Percentiles rank a stretch among this genome's conserved stretches.
Conservation (phyloP, 805 yeast species). For the Debaryomyces maramus region DNA sequence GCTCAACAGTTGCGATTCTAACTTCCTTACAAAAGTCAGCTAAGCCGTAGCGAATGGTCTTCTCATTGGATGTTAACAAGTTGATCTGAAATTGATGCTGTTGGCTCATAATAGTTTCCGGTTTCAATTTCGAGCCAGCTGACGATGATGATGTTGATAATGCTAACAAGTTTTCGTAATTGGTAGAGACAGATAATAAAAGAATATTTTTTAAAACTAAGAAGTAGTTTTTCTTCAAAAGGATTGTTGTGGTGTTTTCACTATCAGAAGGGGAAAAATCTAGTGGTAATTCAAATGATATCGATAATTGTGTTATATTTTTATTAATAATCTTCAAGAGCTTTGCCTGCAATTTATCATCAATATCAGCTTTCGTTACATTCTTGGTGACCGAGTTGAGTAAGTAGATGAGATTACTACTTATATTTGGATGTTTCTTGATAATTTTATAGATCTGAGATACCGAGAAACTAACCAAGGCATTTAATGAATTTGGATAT, state of each 20-base stretch:
- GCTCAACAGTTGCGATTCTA: constrained; percentile 37
- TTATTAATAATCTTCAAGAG: constrained; percentile 33
- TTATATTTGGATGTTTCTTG: constrained; percentile 31
- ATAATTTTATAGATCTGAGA: constrained; percentile 39
- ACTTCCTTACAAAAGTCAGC: constrained; percentile 34
- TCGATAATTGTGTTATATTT: constrained; percentile 19
- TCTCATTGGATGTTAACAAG: constrained; percentile 31
- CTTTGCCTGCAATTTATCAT: constrained; percentile 40
- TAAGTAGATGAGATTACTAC: constrained; percentile 29
- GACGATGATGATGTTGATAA: constrained; percentile 33
- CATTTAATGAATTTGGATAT: constrained; percentile 36
- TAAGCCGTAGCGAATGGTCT: constrained; percentile 28
- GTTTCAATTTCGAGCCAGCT: constrained; percentile 41
- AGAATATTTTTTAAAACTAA: constrained; percentile 32
- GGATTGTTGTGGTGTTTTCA: constrained; percentile 18
- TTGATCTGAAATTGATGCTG: constrained; percentile 38
- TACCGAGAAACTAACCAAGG: constrained; percentile 35
- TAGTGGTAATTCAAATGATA: constrained; percentile 16
- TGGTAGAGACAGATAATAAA: constrained; percentile 31
- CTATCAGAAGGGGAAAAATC: constrained; percentile 14
- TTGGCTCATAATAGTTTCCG: constrained; percentile 41
- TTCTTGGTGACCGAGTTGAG: constrained; percentile 31
- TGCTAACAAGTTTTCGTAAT: constrained; percentile 39
- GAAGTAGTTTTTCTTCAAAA: constrained; percentile 32
- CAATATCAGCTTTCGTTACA: constrained; percentile 38